Evolutionary conservation across 2,329 filamentous ascomycete genomes (phyloP).

Genomic region (Penicillium griseofulvum): DNA sequence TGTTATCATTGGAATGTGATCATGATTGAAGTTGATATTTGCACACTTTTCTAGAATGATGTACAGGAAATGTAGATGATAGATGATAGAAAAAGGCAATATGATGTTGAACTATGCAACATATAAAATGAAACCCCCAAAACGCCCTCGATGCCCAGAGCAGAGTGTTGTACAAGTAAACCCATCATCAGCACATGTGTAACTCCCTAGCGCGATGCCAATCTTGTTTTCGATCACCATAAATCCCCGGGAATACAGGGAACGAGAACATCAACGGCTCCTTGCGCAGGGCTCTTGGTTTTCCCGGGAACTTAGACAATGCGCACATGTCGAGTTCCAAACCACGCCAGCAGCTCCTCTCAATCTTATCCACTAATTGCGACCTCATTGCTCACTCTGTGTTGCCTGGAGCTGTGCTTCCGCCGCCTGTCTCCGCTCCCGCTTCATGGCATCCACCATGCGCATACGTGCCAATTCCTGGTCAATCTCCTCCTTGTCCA

Average conservation of each 20-base stretch:
- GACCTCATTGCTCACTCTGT: slow-evolving; percentile 20
- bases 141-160: slow-evolving; percentile 34
- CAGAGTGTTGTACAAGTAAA: slow-evolving; percentile 33
- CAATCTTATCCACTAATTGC: background rate
- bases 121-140: slow-evolving; percentile 10
- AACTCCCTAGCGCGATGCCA: slow-evolving; percentile 11
- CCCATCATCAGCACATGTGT: slow-evolving; percentile 18
- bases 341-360: background rate
- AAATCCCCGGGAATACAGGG: background rate
- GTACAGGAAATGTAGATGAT: slow-evolving; percentile 7
- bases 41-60: slow-evolving; percentile 8
- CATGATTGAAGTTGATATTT: slow-evolving; percentile 6
- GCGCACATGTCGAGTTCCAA: background rate
- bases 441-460: slow-evolving; percentile 49
- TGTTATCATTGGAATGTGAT: slow-evolving; percentile 8
- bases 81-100: slow-evolving; percentile 6
- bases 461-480: slow-evolving; percentile 71
- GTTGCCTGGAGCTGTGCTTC: slow-evolving; percentile 15
- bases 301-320: background rate
- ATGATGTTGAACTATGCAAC: background rate
- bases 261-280: background rate
- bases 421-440: slow-evolving; percentile 47
- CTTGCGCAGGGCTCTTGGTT: background rate
- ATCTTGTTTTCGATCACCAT: background rate
- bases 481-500: slow-evolving; percentile 62